Evolutionary conservation across 345 rosid species (phyloP), one percentile per base, ranked within the genome.

Genomic region (Rhizophora mangle): DNA sequence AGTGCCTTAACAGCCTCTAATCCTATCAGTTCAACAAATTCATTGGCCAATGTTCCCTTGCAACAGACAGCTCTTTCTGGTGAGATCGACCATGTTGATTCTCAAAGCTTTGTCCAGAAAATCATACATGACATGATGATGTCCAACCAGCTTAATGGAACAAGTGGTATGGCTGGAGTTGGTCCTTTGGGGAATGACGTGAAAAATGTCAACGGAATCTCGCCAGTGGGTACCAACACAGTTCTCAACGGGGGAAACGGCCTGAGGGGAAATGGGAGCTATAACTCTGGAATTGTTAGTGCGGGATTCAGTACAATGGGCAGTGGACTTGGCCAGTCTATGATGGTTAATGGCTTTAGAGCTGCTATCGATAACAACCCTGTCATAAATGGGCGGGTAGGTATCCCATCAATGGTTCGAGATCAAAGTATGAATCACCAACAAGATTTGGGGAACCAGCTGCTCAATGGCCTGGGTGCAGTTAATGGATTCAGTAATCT

Each of bases 81-180:
- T 36, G 96, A 90, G 39, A 85, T 68, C 21, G 96, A 90, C 59
- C 87, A 76, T 6, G 84, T 78, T 46, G 94, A 86, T 68, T 80
- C 97, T 1, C 88, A 82, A 68, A 95, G 90, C 71, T 86, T 97
- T 24, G 98, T 92, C 53, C 94, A 92, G 82, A 95, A 95, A 79
- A 82, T 95, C 70, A 76, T 95, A 61, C 94, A 90, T 34, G 92
- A 87, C 15, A 86, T 89, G 75, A 74, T 92, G 86, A 83, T 87
- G 84, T 78, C 89, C 68, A 73, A 73, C 83, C 94, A 92, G 72
- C 80, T 82, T 39, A 85, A 82, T 53, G 84, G 80, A 32, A 54
- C 76, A 2, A 84, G 89, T 32, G 79, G 85, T 60, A 81, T 87
- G 86, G 86, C 39, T 65, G 87, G 91, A 30, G 79, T 78, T 59